These are phyloP conservation scores for Berberis thunbergii DNA, from an alignment of 164 flowering plant species.

Conservation along the genomic window DNA sequence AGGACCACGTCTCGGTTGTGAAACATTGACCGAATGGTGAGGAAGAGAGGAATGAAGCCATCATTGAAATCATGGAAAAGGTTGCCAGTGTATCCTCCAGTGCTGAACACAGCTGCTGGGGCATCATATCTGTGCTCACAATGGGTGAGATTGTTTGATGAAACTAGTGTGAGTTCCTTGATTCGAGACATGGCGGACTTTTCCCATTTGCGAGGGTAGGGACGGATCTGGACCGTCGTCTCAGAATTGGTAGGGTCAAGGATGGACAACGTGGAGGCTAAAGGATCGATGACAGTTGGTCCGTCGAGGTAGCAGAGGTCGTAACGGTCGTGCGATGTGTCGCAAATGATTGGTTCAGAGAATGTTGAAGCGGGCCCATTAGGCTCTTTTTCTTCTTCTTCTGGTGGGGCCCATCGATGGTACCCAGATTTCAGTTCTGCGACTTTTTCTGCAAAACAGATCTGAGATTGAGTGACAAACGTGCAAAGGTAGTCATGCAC, in stretches of 20 bases:
- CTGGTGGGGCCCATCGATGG: neutral
- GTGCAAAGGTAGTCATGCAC: no score
- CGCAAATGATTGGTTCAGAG: constrained; percentile 18
- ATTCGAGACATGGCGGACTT: constrained; percentile 21
- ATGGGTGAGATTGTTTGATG: constrained; percentile 12
- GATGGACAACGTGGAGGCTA: constrained; percentile 16
- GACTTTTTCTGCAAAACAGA: neutral
- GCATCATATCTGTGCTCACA: constrained; percentile 25
- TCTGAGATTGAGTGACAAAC: neutral
- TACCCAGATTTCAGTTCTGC: neutral
- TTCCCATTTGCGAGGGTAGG: constrained; percentile 56
- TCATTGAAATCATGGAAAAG: constrained; percentile 39
- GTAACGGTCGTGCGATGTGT: constrained; percentile 25
- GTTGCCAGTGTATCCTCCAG: constrained; percentile 40
- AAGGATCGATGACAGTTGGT: constrained; percentile 30
- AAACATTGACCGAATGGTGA: constrained; percentile 29
- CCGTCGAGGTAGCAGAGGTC: constrained; percentile 41
- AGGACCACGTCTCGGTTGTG: constrained; percentile 13
- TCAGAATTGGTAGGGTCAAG: constrained; percentile 6
- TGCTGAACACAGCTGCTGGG: constrained; percentile 32
- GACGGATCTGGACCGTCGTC: constrained; percentile 20
- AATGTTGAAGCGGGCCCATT: neutral
- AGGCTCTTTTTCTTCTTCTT: neutral
- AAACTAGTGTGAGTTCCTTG: constrained; percentile 28
- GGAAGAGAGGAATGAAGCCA: constrained; percentile 32